Base-by-base conservation (phyloP, 2,329 filamentous ascomycete species). In the Thelonectria discophora region DNA sequence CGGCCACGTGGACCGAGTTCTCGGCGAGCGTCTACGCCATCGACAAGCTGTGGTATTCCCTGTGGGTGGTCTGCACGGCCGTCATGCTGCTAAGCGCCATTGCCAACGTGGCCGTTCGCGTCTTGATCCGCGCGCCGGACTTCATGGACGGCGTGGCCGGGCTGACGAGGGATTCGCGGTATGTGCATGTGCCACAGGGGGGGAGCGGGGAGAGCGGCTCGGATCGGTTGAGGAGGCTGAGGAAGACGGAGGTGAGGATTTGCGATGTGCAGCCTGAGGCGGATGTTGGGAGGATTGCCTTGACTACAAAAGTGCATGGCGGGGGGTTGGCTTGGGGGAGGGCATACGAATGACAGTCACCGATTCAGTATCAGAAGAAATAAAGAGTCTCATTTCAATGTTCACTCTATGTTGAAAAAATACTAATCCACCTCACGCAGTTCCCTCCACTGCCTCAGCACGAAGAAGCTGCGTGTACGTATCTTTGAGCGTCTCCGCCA, bases 401-500 rank as follows among this genome's bases (percentile, higher is more conserved):
- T n/a, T n/a, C n/a, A n/a, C n/a, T n/a, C n/a, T n/a, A n/a, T n/a
- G n/a, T n/a, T n/a, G n/a, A n/a, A n/a, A n/a, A n/a, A n/a, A n/a
- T n/a, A n/a, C n/a, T n/a, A n/a, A n/a, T n/a, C n/a, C 2, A 10
- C 15, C 3, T 12, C 11, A 21, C 32, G 12, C 39, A 42, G 39
- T 42, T n/a, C 39, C 47, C 48, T 52, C 55, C 3, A 39, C 32
- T 17, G 47, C 40, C 4, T 54, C 43, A 2, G 56, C 56, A 18
- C 24, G 49, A 6, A 59, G 34, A 5, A 59, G 24, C 34, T 59
- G 56, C n/a, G 21, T 5, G 34, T 59, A 59, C 3, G 56, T 59
- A 46, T 63, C 58, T 49, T 64, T 63, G 30, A 63, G 21, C 2
- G 55, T 62, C 5, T 59, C 47, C 6, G 46, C 45, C 39, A 92